phyloP scores from a whole-genome alignment of 345 rosid species.

The Geranium brycei region DNA sequence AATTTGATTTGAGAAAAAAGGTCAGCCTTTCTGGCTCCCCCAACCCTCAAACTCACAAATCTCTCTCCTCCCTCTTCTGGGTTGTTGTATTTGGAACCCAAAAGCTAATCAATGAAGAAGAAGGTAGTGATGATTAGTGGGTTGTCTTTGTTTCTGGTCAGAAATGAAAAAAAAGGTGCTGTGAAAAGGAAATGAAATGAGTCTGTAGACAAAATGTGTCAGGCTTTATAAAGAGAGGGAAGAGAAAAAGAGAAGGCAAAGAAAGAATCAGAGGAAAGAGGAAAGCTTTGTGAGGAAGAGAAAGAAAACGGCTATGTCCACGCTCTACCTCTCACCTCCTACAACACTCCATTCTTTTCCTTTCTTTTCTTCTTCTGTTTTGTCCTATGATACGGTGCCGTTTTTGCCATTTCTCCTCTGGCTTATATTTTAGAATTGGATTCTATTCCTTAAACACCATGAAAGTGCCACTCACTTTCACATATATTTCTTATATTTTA shows the following conservation, averaged over 20 bases:
- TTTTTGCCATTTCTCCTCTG: background rate
- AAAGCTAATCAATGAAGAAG: too few relatives aligned
- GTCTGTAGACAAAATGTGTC: too few relatives aligned
- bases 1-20: background rate
- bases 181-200: background rate
- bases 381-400: background rate
- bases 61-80: background rate
- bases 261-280: background rate
- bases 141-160: background rate
- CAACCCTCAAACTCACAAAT: background rate
- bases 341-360: background rate
- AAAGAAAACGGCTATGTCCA: conserved; percentile 2
- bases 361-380: background rate
- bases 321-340: background rate
- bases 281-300: background rate
- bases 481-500: too few relatives aligned
- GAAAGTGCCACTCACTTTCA: too few relatives aligned
- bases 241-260: background rate
- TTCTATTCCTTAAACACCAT: too few relatives aligned
- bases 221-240: background rate
- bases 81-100: background rate
- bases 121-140: background rate
- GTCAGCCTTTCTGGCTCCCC: background rate
- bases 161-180: background rate
- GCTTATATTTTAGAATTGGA: too few relatives aligned